These are phyloP conservation scores for Beverwykella pulmonaria DNA, from an alignment of 495 filamentous ascomycete species.

Conservation along the genomic window DNA sequence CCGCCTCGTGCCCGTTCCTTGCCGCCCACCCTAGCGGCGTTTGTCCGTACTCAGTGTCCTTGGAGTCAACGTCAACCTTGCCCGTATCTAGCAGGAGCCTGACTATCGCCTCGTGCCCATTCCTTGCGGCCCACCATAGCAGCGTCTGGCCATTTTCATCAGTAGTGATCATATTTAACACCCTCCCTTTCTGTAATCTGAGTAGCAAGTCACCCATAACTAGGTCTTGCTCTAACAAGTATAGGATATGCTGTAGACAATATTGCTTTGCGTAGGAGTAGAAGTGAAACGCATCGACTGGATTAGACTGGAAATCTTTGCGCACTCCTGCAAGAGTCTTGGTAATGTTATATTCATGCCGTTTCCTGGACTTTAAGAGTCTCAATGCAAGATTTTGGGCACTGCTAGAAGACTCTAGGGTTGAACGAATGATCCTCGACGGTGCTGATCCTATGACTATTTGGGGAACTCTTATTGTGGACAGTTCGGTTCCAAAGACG, in stretches of 20 bases:
- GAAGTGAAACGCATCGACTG: conserved; percentile 35
- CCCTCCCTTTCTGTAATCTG: conserved; percentile 38
- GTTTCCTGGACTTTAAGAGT: conserved; percentile 40
- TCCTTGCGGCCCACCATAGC: too few relatives aligned
- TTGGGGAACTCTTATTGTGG: conserved; percentile 35
- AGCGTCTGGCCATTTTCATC: too few relatives aligned
- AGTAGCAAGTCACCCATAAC: conserved; percentile 26
- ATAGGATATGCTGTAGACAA: conserved; percentile 26
- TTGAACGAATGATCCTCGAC: conserved; percentile 41
- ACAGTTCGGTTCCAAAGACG: conserved; percentile 47
- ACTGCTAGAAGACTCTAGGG: conserved; percentile 33
- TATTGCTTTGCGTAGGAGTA: conserved; percentile 39
- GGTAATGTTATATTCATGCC: conserved; percentile 40
- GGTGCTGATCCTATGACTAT: conserved; percentile 36
- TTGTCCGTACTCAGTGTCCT: too few relatives aligned
- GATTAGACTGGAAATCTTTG: conserved; percentile 18
- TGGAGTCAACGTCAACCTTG: too few relatives aligned
- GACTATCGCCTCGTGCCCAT: too few relatives aligned
- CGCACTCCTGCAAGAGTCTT: conserved; percentile 40
- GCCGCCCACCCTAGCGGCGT: too few relatives aligned
- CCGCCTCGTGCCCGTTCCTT: too few relatives aligned
- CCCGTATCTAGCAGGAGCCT: too few relatives aligned
- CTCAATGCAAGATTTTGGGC: conserved; percentile 39
- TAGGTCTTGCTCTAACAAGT: conserved; percentile 20
- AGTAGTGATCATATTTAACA: conserved; percentile 10